phyloP scores from a whole-genome alignment of 202 grass and related monocot species.

The Dendrocalamus latiflorus region DNA sequence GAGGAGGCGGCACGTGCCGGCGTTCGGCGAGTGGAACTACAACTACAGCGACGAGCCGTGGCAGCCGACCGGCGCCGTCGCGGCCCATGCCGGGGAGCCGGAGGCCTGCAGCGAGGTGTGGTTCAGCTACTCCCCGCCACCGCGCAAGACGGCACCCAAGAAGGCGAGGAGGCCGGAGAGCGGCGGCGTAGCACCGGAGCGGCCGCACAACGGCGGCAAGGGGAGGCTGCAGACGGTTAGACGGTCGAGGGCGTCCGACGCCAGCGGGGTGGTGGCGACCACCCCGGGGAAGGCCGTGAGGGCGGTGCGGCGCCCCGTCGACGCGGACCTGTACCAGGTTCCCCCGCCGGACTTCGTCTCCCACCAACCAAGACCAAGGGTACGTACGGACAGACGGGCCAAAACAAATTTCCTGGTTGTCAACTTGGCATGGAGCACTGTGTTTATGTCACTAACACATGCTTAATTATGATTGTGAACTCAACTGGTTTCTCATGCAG shows the following conservation, averaged over 20 bases:
- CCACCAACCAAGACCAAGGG: conserved; percentile 20
- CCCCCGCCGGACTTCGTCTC: conserved; percentile 12
- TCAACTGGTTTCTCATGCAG: no score
- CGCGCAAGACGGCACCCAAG: background rate
- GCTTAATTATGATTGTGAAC: no score
- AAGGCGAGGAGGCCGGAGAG: background rate
- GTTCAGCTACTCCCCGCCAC: conserved; percentile 9
- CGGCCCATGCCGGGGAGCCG: background rate
- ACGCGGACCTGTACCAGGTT: no score
- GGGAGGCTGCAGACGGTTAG: background rate
- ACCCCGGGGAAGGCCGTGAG: background rate
- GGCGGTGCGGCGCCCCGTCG: conserved; percentile 10
- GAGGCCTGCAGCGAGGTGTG: conserved; percentile 24
- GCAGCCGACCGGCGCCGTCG: background rate
- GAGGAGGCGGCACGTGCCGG: conserved; percentile 37
- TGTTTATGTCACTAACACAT: no score
- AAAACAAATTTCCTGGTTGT: no score
- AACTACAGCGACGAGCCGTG: background rate
- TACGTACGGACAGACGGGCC: background rate
- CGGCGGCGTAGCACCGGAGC: background rate
- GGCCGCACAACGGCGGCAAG: background rate
- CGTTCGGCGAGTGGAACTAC: conserved; percentile 57
- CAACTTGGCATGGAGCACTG: no score
- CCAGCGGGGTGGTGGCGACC: background rate
- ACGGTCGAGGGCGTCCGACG: background rate